Percentiles rank a stretch among this genome's conserved stretches.
Evolutionary conservation across 768 basidiomycete genomes (phyloP).

Genomic region (Rhizopogon vinicolor): DNA sequence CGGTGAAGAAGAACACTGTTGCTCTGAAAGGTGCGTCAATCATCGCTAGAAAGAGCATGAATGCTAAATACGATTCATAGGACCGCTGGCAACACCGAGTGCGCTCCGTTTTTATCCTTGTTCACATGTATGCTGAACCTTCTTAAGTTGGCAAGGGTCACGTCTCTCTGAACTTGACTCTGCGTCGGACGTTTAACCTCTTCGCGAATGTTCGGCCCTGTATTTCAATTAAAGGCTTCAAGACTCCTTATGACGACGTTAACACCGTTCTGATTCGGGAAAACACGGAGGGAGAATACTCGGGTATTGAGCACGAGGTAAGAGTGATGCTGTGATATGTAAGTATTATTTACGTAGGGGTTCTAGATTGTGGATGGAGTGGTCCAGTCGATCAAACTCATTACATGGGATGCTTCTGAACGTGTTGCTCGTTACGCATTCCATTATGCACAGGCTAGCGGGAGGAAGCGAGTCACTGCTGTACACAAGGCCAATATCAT

Average conservation of each 20-base stretch:
- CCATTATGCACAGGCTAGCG: constrained; percentile 88
- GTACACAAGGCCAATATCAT: constrained; percentile 99
- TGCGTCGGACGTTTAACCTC: constrained; percentile 95
- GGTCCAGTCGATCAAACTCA: constrained; percentile 98
- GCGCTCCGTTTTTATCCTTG: constrained; percentile 27
- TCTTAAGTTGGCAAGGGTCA: constrained; percentile 94
- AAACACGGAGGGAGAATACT: constrained; percentile 99
- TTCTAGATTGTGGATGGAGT: constrained; percentile 91
- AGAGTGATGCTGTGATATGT: constrained; percentile 8
- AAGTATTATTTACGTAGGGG: constrained; percentile 8
- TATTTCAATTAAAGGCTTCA: constrained; percentile 92
- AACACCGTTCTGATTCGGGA: constrained; percentile 98
- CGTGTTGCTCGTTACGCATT: constrained; percentile 98
- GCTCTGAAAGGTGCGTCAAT: constrained; percentile 81
- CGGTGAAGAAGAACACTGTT: constrained; percentile 95
- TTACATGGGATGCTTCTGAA: constrained; percentile 98
- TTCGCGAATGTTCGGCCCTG: constrained; percentile 99
- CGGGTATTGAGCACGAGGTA: constrained; percentile 99
- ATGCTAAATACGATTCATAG: constrained; percentile 32
- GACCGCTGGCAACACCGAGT: constrained; percentile 97
- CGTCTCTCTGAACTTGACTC: constrained; percentile 94
- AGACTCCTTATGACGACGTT: constrained; percentile 97
- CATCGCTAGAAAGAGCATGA: background rate
- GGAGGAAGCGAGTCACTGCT: constrained; percentile 90
- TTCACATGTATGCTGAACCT: constrained; percentile 10